Conservation (phyloP, 208 protist species). For the Trichomonas vaginalis region DNA sequence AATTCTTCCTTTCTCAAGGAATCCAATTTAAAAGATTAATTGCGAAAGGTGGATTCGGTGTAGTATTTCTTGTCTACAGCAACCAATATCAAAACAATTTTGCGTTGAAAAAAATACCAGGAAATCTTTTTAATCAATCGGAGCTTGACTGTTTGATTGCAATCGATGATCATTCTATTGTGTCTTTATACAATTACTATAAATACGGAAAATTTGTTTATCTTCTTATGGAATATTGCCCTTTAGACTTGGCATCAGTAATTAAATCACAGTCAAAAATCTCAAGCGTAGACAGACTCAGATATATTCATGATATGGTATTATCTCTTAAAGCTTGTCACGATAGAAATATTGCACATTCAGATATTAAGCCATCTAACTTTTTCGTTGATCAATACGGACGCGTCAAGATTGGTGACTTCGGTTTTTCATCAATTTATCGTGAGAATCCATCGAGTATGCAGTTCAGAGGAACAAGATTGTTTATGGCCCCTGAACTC, state of each 20-base stretch:
- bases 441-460: background rate
- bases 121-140: background rate
- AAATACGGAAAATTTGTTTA: background rate
- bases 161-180: background rate
- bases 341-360: constrained; percentile 44
- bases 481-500: background rate
- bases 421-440: background rate
- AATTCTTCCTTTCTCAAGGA: background rate
- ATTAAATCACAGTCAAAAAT: background rate
- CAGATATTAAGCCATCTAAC: constrained; percentile 33
- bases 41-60: background rate
- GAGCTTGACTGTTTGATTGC: background rate
- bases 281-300: background rate
- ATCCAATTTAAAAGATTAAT: background rate
- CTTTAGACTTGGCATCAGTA: background rate
- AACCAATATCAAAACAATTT: background rate
- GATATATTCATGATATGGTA: constrained; percentile 33
- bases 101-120: background rate
- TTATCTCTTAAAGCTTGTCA: constrained; percentile 43
- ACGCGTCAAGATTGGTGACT: background rate
- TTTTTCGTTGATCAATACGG: background rate
- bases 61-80: background rate
- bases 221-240: background rate
- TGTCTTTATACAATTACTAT: background rate
- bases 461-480: background rate